Conservation (phyloP, 163 green algal species). For the Chlorella variabilis region DNA sequence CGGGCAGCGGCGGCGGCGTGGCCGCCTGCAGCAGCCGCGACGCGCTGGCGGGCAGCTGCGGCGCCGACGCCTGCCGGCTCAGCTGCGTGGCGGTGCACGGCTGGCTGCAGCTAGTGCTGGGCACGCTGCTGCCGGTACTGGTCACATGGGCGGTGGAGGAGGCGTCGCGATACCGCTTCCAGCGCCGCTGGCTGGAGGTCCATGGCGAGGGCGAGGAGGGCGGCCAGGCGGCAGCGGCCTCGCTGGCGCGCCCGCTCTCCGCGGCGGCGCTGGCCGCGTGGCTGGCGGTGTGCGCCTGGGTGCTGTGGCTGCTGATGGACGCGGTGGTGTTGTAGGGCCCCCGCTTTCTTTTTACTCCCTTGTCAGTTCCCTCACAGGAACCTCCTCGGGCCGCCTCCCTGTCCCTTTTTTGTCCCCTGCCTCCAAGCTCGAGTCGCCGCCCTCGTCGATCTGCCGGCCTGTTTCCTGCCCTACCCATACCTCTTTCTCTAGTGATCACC, state of each 20-base stretch:
- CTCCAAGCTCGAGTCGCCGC: no score
- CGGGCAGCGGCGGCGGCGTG: not conserved
- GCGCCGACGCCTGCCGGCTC: not conserved
- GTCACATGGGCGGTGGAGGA: conserved; percentile 10
- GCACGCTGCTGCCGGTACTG: conserved; percentile 12
- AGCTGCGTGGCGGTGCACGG: conserved; percentile 7
- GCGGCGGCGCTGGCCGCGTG: not conserved
- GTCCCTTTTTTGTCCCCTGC: no score
- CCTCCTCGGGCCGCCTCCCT: no score
- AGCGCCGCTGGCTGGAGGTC: conserved; percentile 10
- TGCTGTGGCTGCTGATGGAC: not conserved
- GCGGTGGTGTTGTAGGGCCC: not conserved
- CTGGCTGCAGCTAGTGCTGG: conserved; percentile 14
- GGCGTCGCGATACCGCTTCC: conserved; percentile 6
- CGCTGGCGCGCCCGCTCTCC: no score
- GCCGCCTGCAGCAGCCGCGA: not conserved
- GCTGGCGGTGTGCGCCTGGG: not conserved
- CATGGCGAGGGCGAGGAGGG: not conserved
- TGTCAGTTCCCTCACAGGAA: no score
- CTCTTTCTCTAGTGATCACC: no score
- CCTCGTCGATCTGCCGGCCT: no score
- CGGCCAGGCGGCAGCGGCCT: not conserved
- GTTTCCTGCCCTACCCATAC: no score
- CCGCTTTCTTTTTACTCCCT: no score
- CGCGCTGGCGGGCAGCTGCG: not conserved